These are phyloP conservation scores for Spathaspora boniae DNA, from an alignment of 805 yeast genomes.

Conservation along the genomic window DNA sequence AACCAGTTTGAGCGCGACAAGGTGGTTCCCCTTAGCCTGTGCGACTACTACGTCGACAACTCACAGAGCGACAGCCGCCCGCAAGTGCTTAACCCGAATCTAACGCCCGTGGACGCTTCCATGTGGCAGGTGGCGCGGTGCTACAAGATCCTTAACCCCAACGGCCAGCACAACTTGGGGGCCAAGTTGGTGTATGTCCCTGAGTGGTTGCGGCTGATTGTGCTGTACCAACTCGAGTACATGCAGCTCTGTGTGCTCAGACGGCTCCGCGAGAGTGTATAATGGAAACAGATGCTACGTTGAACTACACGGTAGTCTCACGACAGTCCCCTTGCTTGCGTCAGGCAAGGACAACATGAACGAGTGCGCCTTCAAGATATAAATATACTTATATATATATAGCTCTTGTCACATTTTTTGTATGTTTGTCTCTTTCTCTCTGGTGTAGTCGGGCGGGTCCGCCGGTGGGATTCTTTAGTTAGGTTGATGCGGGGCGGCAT, in stretches of 20 bases:
- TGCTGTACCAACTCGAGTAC: conserved; percentile 38
- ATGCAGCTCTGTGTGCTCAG: conserved; percentile 49
- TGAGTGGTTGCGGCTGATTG: conserved; percentile 15
- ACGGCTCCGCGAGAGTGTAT: conserved; percentile 1
- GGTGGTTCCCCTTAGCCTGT: conserved; percentile 44
- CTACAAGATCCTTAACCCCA: conserved; percentile 49
- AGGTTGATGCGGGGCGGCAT: too few relatives aligned
- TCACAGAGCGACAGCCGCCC: conserved; percentile 20
- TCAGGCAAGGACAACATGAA: background rate
- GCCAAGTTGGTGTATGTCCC: conserved; percentile 57
- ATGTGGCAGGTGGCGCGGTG: conserved; percentile 52
- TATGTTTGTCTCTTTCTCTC: too few relatives aligned
- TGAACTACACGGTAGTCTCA: too few relatives aligned
- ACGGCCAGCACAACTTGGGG: conserved; percentile 48
- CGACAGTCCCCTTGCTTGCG: background rate
- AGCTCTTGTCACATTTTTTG: too few relatives aligned
- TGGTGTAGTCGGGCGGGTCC: too few relatives aligned
- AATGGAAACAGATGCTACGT: too few relatives aligned
- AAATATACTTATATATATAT: background rate
- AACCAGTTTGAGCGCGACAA: conserved; percentile 64
- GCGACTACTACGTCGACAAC: conserved; percentile 74
- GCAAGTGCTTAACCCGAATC: conserved; percentile 31
- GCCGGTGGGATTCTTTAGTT: too few relatives aligned
- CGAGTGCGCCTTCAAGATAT: background rate
- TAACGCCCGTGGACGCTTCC: conserved; percentile 5